Base-by-base conservation (phyloP, 2,329 filamentous ascomycete species). In the Penicillium sp. region DNA sequence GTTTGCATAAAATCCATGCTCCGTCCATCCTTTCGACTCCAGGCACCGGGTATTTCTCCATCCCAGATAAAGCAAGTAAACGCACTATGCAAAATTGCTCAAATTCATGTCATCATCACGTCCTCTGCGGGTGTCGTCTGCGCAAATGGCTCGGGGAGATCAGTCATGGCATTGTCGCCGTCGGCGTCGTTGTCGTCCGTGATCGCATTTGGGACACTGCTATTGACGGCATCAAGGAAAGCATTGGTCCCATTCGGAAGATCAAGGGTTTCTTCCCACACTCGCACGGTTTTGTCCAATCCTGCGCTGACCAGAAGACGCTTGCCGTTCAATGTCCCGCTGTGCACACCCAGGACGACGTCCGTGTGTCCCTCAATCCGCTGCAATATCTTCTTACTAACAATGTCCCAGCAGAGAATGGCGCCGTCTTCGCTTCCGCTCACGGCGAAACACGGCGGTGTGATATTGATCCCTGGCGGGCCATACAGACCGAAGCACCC, bases 351-450 rank as follows among this genome's bases (percentile, higher is more conserved):
- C 23, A 82, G 60, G 4, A 84, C 74, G 3, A 74, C 70, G 28
- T 76, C 78, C 1, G 74, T 70, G 44, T 79, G 76, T 1, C 72
- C 71, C 16, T 73, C 65, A 7, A 79, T 57, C 13, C 69, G 67
- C 70, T 95, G 89, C 13, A 95, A 68, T 2, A 94, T 69, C 38
- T 84, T 80, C 64, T 96, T 98, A 57, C 73, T 85, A 44, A 77
- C 80, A 10, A 95, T 86, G 54, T 96, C 88, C 92, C 92, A 98
- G 37, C 94, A 75, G 11, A 94, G 71, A 8, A 95, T 76, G 31
- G 79, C 77, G 11, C 89, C 87, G 54, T 95, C 86, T 61, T 96
- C 90, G 61, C 86, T 93, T 0, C 89, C 87, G 22, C 84, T 84
- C 0, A 81, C 84, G 11, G 89, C 77, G 54, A 94, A 94, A 14